Conservation (phyloP, 352 stramenopile species). For the Phytophthora citrophthora region DNA sequence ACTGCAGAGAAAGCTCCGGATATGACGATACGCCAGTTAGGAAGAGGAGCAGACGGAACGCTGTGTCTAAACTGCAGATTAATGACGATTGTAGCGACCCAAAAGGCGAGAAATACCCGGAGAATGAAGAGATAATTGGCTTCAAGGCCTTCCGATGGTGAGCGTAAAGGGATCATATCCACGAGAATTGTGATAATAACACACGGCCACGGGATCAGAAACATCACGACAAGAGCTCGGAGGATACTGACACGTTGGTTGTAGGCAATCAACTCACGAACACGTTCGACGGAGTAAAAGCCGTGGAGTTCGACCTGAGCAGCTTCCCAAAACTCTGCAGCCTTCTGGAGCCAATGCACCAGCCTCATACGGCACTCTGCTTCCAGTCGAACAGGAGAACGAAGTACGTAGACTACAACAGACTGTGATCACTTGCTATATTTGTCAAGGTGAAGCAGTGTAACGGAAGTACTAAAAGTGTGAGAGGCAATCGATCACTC, state of each 20-base stretch:
- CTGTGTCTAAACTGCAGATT: conserved; percentile 28
- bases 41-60: conserved; percentile 24
- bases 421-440: not conserved
- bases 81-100: conserved; percentile 26
- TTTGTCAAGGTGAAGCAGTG: not conserved
- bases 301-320: conserved; percentile 28
- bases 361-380: not conserved
- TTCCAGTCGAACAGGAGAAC: too few relatives aligned
- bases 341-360: not conserved
- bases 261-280: not conserved
- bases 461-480: not conserved
- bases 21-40: not conserved
- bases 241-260: not conserved
- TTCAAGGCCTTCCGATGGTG: not conserved
- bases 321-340: conserved; percentile 9
- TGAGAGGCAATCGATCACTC: not conserved
- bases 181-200: not conserved
- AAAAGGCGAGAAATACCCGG: conserved; percentile 16
- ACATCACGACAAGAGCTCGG: conserved; percentile 7
- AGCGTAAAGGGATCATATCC: not conserved
- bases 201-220: conserved; percentile 1
- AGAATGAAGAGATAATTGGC: conserved; percentile 4
- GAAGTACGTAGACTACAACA: not conserved
- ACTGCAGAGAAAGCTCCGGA: conserved; percentile 9
- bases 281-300: conserved; percentile 23